Evolutionary conservation across 176 grass and related monocot species (phyloP).

Genomic region (Hyparrhenia diplandra): DNA sequence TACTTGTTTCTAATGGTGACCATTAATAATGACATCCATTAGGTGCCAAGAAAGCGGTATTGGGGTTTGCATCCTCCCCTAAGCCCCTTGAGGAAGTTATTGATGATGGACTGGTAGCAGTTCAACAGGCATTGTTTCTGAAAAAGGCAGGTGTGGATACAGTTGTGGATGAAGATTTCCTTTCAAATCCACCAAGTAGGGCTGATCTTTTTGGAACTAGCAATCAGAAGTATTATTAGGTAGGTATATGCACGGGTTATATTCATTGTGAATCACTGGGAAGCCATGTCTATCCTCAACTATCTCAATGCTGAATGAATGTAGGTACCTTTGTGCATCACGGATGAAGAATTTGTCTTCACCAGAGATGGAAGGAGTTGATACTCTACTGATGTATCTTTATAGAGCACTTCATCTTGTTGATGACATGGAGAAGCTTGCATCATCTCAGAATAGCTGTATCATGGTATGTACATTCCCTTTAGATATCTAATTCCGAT

Average conservation of each 20-base stretch:
- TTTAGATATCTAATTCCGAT: neutral
- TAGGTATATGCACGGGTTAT: conserved; percentile 34
- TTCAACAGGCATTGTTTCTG: conserved; percentile 80
- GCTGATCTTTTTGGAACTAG: conserved; percentile 69
- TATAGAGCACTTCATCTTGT: conserved; percentile 96
- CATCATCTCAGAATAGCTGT: conserved; percentile 85
- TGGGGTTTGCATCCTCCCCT: conserved; percentile 94
- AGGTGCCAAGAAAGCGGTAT: conserved; percentile 93
- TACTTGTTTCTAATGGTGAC: neutral
- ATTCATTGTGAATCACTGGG: conserved; percentile 24
- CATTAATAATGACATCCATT: neutral
- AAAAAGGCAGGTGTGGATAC: conserved; percentile 93
- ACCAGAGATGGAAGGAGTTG: conserved; percentile 81
- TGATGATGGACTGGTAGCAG: conserved; percentile 71
- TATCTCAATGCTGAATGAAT: conserved; percentile 30
- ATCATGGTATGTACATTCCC: conserved; percentile 62
- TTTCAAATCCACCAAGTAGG: conserved; percentile 84
- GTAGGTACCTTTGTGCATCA: conserved; percentile 65
- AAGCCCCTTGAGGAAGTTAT: conserved; percentile 97
- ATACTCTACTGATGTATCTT: conserved; percentile 99
- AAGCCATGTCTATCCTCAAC: neutral
- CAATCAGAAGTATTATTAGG: conserved; percentile 96
- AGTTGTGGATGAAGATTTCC: conserved; percentile 78
- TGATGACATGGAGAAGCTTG: conserved; percentile 96
- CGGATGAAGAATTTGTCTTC: conserved; percentile 60